Percentiles rank a stretch among this genome's conserved stretches.
Evolutionary conservation across 2,329 filamentous ascomycete genomes (phyloP).

Genomic region (Fusarium sp.): DNA sequence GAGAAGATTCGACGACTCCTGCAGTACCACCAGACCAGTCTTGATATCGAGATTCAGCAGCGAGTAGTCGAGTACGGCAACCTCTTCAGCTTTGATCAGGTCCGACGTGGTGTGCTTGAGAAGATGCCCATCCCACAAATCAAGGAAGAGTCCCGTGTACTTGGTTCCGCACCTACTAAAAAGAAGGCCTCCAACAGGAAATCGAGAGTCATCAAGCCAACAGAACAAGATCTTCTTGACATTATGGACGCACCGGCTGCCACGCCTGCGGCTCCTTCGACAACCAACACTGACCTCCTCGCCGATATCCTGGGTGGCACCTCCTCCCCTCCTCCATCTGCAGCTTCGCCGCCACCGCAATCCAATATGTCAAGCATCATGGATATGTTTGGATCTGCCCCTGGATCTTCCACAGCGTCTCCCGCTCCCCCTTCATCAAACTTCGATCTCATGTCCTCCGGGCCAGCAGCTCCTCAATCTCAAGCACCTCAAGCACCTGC

Average conservation of each 20-base stretch:
- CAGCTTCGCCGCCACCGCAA: conserved; percentile 62
- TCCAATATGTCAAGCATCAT: conserved; percentile 81
- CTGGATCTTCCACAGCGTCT: conserved; percentile 52
- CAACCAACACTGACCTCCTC: conserved; percentile 85
- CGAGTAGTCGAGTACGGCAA: conserved; percentile 95
- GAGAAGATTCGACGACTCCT: conserved; percentile 86
- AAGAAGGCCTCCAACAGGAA: conserved; percentile 78
- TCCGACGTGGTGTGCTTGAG: conserved; percentile 90
- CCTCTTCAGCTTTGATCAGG: conserved; percentile 89
- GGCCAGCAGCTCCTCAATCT: conserved; percentile 56
- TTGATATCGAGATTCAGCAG: conserved; percentile 97
- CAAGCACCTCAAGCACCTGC: conserved; percentile 57
- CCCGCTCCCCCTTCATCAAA: conserved; percentile 56
- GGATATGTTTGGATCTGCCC: conserved; percentile 79
- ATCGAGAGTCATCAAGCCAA: conserved; percentile 81
- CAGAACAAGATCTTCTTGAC: conserved; percentile 92
- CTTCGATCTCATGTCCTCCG: conserved; percentile 62
- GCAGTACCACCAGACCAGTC: conserved; percentile 81
- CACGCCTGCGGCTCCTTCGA: conserved; percentile 62
- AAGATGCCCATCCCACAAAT: conserved; percentile 99
- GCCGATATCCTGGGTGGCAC: conserved; percentile 90
- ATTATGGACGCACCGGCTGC: conserved; percentile 82
- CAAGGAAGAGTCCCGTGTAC: conserved; percentile 90
- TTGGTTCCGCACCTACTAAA: conserved; percentile 82
- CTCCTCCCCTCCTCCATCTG: conserved; percentile 57